These are phyloP conservation scores for Heracleum sosnowskyi DNA, from an alignment of 129 eudicot genomes.

Conservation along the genomic window DNA sequence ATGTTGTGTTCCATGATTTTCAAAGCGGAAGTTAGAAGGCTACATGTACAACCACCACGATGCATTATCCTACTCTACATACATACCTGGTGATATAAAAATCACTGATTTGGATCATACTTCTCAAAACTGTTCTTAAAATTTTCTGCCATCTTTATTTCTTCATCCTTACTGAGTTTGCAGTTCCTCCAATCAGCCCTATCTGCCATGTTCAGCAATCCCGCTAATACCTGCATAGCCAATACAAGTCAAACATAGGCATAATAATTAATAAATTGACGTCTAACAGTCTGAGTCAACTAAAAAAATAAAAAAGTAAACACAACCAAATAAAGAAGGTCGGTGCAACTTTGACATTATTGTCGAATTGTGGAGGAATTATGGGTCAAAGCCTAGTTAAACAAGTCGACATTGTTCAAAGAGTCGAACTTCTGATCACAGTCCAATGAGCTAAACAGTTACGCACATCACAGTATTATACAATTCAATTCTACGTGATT, in stretches of 20 bases:
- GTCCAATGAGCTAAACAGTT: not conserved
- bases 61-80: not conserved
- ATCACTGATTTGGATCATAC: conserved; percentile 60
- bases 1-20: not conserved
- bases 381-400: not conserved
- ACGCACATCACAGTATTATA: not conserved
- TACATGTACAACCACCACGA: not conserved
- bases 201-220: conserved; percentile 88
- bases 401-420: not conserved
- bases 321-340: not conserved
- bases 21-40: not conserved
- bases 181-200: conserved; percentile 96
- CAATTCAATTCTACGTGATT: not conserved
- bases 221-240: conserved; percentile 72
- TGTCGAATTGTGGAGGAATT: not conserved
- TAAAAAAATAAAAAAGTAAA: not conserved
- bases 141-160: conserved; percentile 61
- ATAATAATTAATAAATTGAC: not conserved
- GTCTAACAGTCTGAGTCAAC: not conserved
- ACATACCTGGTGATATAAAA: conserved; percentile 14
- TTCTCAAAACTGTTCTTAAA: conserved; percentile 61
- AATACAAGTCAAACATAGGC: conserved; percentile 4
- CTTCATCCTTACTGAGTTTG: conserved; percentile 90
- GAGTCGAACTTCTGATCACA: not conserved
- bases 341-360: not conserved